Percentiles rank a stretch among this genome's conserved stretches.
These are phyloP conservation scores for Lactuca sativa DNA, from an alignment of 129 eudicot genomes.

Conservation along the genomic window DNA sequence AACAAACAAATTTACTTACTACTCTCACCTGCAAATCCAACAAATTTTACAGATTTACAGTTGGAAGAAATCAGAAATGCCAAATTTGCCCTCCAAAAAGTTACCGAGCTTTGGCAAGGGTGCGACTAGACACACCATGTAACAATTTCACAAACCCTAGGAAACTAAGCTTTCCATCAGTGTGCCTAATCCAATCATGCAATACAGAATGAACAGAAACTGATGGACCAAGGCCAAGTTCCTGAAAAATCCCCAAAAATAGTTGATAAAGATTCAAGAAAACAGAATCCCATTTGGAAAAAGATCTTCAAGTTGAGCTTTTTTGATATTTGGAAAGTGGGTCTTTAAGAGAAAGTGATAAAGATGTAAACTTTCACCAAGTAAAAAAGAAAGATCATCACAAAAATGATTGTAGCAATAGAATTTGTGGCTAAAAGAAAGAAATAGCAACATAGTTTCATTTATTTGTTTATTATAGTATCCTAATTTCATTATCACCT, in stretches of 20 bases:
- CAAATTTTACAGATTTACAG: slow-evolving; percentile 36
- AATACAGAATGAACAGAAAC: slow-evolving; percentile 91
- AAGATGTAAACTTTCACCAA: slow-evolving; percentile 5
- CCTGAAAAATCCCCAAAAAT: slow-evolving; percentile 49
- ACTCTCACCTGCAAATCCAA: slow-evolving; percentile 47
- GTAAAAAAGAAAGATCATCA: neutral
- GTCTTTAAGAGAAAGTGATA: slow-evolving; percentile 13
- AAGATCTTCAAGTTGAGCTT: neutral
- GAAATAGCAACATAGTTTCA: no score
- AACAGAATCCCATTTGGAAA: neutral
- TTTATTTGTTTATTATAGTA: no score
- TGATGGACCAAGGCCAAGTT: slow-evolving; percentile 88
- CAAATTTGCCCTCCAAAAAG: slow-evolving; percentile 12
- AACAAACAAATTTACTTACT: slow-evolving; percentile 25
- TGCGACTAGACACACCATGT: slow-evolving; percentile 79
- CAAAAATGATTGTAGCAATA: no score
- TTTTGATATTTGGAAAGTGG: neutral
- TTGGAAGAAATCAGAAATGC: slow-evolving; percentile 16
- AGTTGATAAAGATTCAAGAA: neutral
- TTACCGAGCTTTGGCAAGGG: slow-evolving; percentile 62
- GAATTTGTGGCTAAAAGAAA: no score
- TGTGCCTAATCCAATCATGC: slow-evolving; percentile 93
- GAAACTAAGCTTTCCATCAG: slow-evolving; percentile 96
- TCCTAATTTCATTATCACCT: no score
- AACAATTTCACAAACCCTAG: slow-evolving; percentile 84